Base-by-base conservation (phyloP, 2,329 filamentous ascomycete species). In the Ascocoryne sarcoides region DNA sequence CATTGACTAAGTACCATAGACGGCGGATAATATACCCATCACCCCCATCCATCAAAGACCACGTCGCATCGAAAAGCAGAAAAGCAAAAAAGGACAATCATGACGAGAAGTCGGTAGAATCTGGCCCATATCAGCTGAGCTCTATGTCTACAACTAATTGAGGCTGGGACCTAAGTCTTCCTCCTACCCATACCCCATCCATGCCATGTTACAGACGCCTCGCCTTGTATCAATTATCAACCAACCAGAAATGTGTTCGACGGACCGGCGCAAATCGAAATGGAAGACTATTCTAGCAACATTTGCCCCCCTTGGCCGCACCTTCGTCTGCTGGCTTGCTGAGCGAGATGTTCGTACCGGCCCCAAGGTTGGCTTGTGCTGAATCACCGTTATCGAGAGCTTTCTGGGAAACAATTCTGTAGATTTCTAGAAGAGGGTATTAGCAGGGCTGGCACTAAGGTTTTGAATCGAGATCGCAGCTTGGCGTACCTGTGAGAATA, bases 371-470 rank as follows among this genome's bases (percentile, higher is more conserved):
- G 60, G 84, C 82, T 62, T 86, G 83, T 50, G 82, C 74, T 47
- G 79, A 76, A 56, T 95, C 89, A 60, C 85, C 87, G 60, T 84
- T 85, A 63, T 95, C 90, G 58, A 96, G 79, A 31, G 88, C 87
- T 75, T 96, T 96, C 76, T 84, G 92, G 42, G 90, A 96, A 51
- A 98, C 92, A 58, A 98, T 98, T 60, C 89, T 85, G 76, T 96
- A 98, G 70, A 98, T 98, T 75, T 98, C 92, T 95, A 62, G 30
- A 36, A 40, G n/a, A n/a, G n/a, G n/a, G n/a, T n/a, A n/a, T 37
- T 21, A 40, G 35, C n/a, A 32, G 23, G n/a, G n/a, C n/a, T n/a
- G n/a, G n/a, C n/a, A n/a, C n/a, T n/a, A n/a, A n/a, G n/a, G n/a
- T n/a, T n/a, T n/a, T n/a, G n/a, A n/a, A n/a, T n/a, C n/a, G n/a